A percentile compares a stretch with the other conserved stretches of the same genome.
These are phyloP conservation scores for Leptographium procerum DNA, from an alignment of 2,329 filamentous ascomycete species.

Conservation along the genomic window DNA sequence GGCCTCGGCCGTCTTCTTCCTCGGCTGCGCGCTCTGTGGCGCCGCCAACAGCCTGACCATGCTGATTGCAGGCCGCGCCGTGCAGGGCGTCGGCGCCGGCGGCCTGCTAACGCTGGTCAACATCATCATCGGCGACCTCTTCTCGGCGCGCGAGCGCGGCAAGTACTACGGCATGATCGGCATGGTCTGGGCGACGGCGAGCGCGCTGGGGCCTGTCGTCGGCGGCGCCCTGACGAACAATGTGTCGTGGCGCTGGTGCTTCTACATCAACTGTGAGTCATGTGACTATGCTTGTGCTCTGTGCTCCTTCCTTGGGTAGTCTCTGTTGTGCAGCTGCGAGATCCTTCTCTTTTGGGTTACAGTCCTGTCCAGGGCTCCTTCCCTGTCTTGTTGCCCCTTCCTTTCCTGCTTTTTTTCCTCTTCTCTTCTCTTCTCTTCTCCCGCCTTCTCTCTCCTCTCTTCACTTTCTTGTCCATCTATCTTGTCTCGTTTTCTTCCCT, in stretches of 20 bases:
- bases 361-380: background rate
- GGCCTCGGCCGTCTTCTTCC: constrained; percentile 40
- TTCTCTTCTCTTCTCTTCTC: background rate
- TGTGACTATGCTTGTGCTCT: background rate
- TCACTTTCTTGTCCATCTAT: background rate
- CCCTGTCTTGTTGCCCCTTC: too few relatives aligned
- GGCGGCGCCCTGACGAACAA: constrained; percentile 13
- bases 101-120: constrained; percentile 50
- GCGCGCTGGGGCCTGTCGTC: constrained; percentile 12
- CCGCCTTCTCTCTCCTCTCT: background rate
- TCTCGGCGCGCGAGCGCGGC: constrained; percentile 13
- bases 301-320: too few relatives aligned
- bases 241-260: constrained; percentile 54
- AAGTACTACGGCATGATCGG: constrained; percentile 14
- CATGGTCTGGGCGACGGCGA: constrained; percentile 14
- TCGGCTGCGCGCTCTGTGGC: constrained; percentile 43
- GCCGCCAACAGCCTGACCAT: constrained; percentile 36
- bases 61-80: constrained; percentile 41
- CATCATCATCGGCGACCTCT: constrained; percentile 41
- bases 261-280: constrained; percentile 45
- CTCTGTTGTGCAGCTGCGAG: background rate
- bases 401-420: background rate
- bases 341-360: background rate
- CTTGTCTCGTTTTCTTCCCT: background rate
- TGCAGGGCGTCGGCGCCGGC: constrained; percentile 47